Evolutionary conservation across 176 grass and related monocot genomes (phyloP).

Genomic region (Aegilops sharonensis): DNA sequence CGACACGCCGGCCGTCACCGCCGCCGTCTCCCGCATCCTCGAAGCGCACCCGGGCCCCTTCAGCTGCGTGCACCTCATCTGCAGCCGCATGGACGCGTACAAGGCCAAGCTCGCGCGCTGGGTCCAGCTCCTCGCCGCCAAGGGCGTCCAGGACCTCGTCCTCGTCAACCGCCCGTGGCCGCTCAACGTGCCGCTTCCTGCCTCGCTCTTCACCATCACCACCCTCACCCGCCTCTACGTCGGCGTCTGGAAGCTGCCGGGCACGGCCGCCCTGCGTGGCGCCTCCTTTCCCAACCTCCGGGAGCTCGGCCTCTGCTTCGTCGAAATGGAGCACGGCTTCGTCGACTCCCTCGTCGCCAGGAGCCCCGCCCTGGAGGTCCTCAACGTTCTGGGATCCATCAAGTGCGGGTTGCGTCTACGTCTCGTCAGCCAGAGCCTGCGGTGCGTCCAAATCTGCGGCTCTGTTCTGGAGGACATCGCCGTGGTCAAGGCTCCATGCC

Average conservation of each 20-base stretch:
- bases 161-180: too few species aligned
- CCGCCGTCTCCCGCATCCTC: not conserved
- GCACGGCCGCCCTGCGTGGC: too few species aligned
- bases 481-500: not conserved
- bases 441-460: not conserved
- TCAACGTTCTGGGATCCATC: not conserved
- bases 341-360: not conserved
- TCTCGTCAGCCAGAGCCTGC: not conserved
- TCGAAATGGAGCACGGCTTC: not conserved
- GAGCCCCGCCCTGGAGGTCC: slow-evolving; percentile 2
- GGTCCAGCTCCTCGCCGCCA: not conserved
- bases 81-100: not conserved
- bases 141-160: too few species aligned
- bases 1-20: not conserved
- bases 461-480: not conserved
- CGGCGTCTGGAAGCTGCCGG: too few species aligned
- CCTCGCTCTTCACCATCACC: not conserved
- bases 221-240: not conserved
- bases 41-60: not conserved
- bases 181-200: too few species aligned
- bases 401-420: not conserved
- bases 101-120: not conserved
- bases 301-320: not conserved
- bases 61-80: not conserved
- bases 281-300: not conserved